Conservation (phyloP, 202 grass and related monocot genomes). For the Thinopyrum obtusiflorum region DNA sequence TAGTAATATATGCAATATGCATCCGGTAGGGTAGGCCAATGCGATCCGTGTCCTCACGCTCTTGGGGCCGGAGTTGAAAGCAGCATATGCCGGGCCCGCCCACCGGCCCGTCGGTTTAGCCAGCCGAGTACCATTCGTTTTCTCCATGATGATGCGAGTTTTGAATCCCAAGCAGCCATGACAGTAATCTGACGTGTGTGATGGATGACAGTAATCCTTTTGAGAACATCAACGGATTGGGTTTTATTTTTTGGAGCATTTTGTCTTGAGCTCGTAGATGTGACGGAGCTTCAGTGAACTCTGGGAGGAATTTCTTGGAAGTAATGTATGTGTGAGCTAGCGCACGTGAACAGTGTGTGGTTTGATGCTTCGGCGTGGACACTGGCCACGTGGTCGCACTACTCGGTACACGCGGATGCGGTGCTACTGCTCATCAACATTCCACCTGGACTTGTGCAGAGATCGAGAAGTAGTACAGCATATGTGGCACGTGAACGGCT, state of each 20-base stretch:
- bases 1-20: background rate
- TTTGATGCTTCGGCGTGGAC: slow-evolving; percentile 24
- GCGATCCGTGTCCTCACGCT: slow-evolving; percentile 22
- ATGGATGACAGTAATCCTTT: background rate
- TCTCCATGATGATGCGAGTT: background rate
- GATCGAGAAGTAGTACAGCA: background rate
- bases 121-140: too few relatives aligned
- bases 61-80: slow-evolving; percentile 38
- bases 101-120: background rate
- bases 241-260: background rate
- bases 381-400: slow-evolving; percentile 25
- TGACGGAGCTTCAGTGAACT: background rate
- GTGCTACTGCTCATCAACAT: slow-evolving; percentile 19
- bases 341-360: slow-evolving; percentile 33
- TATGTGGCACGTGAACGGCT: background rate
- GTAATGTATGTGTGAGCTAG: background rate
- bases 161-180: background rate
- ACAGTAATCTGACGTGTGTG: background rate
- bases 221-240: background rate
- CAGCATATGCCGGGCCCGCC: background rate
- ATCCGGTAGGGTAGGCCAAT: slow-evolving; percentile 15
- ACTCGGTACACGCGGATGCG: background rate
- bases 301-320: slow-evolving; percentile 33
- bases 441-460: slow-evolving; percentile 14
- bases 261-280: slow-evolving; percentile 6